Base-by-base conservation (phyloP, 73 alveolate genomes). In the Paramecium pentaurelia region DNA sequence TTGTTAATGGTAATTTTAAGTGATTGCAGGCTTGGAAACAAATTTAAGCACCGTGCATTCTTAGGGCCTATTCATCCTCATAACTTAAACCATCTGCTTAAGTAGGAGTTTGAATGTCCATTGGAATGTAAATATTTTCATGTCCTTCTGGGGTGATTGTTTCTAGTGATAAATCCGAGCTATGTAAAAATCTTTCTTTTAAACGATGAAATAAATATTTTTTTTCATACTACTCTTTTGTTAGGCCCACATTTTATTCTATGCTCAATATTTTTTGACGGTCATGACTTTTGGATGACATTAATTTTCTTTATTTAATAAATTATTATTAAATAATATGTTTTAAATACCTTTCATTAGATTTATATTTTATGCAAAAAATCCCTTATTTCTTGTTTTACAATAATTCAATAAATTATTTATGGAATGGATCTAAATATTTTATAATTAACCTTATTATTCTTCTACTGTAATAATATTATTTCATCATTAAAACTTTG, bases 21-120 rank as follows among this genome's bases (percentile, higher is more conserved):
- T 80, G 47, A 80, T 47, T 44, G 30, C 64, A 80, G 18, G 91
- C 91, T 47, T 80, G 30, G 34, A 80, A 45, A 47, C 91, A 80
- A 38, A 80, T 22, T 80, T 80, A 49, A 28, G 91, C 91, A 27
- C 91, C 91, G 18, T 80, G 91, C 73, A 80, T 45, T 22, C 91
- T 80, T 9, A 80, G 47, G 9, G 91, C 91, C 51, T 32, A 80
- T 80, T 80, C 91, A 80, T 80, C 91, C 58, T 80, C 91, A 80
- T 80, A 80, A 28, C 49, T 45, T 36, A 80, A 49, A 38, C 91
- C 91, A 80, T 80, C 91, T 9, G 75, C 77, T 25, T 44, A 42
- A 42, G 91, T 80, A 3, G 91, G 91, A 45, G 58, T 80, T 25
- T 44, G 16, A 45, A 42, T 32, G 45, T 80, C 91, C 47, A 80